These are phyloP conservation scores for Moesziomyces sp. DNA, from an alignment of 1,284 basidiomycete species.

Conservation along the genomic window DNA sequence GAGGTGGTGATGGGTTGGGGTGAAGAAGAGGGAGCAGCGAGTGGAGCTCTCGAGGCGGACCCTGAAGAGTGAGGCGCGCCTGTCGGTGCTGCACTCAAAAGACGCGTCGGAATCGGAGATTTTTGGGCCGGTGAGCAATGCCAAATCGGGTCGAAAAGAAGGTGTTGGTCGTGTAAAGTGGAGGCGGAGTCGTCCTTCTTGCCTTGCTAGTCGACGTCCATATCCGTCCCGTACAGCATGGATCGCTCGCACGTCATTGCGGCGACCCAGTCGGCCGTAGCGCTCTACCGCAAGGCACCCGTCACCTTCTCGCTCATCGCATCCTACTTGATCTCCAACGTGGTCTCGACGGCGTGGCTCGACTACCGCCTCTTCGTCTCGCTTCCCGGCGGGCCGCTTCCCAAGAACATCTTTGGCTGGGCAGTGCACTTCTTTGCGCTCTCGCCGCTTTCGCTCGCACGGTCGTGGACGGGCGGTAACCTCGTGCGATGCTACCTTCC, in stretches of 20 bases:
- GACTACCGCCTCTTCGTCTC: conserved; percentile 41
- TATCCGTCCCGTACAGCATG: conserved; percentile 2
- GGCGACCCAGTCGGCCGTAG: conserved; percentile 11
- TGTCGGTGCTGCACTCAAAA: no score
- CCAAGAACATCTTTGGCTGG: conserved; percentile 47
- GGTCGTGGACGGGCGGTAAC: conserved; percentile 16
- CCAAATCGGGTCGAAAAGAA: background rate
- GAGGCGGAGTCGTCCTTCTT: background rate
- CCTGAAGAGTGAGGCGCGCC: background rate
- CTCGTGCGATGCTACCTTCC: conserved; percentile 17
- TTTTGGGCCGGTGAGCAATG: background rate
- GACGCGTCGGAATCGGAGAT: background rate
- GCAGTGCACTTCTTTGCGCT: conserved; percentile 33
- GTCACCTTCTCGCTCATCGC: conserved; percentile 31
- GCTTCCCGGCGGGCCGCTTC: conserved; percentile 37
- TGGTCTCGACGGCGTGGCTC: conserved; percentile 25
- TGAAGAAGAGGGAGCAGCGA: background rate
- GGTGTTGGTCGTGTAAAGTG: background rate
- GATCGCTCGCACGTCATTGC: conserved; percentile 1
- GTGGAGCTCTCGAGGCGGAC: background rate
- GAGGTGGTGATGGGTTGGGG: background rate
- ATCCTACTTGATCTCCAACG: conserved; percentile 30
- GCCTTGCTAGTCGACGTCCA: background rate
- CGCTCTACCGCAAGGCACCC: conserved; percentile 31
- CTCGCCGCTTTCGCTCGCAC: conserved; percentile 24